A percentile compares a stretch with the other conserved stretches of the same genome.
phyloP scores from a whole-genome alignment of 2,329 filamentous ascomycete species.

The Tolypocladium ophioglossoides region DNA sequence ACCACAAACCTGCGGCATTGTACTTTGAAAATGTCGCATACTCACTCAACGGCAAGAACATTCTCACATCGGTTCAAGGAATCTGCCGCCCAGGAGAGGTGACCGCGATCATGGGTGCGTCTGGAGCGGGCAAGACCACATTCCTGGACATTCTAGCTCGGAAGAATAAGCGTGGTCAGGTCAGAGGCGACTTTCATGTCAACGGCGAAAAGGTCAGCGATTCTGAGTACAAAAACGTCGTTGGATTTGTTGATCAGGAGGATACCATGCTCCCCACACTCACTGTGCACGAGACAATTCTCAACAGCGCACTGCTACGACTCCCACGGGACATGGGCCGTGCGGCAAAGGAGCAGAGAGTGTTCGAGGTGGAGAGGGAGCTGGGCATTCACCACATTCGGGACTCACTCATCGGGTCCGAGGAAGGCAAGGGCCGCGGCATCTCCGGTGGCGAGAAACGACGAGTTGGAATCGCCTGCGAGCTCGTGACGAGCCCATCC shows the following conservation, averaged over 20 bases:
- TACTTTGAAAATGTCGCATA: conserved; percentile 87
- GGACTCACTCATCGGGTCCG: conserved; percentile 90
- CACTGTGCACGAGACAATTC: conserved; percentile 94
- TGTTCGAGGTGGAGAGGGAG: conserved; percentile 89
- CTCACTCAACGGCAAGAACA: conserved; percentile 75
- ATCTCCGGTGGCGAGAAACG: conserved; percentile 97
- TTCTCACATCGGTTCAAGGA: conserved; percentile 70
- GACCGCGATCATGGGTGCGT: conserved; percentile 96
- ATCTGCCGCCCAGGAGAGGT: conserved; percentile 92
- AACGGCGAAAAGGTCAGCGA: conserved; percentile 87
- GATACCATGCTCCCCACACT: conserved; percentile 93
- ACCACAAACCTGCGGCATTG: conserved; percentile 83
- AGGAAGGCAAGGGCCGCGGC: conserved; percentile 86
- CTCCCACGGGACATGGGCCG: conserved; percentile 88
- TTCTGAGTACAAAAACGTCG: conserved; percentile 77
- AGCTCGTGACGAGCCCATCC: conserved; percentile 92
- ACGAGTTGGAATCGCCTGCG: conserved; percentile 92
- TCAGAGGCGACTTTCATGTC: conserved; percentile 75
- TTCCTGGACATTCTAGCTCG: conserved; percentile 92
- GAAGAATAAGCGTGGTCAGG: conserved; percentile 85
- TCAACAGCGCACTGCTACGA: conserved; percentile 84
- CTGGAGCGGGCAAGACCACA: conserved; percentile 92
- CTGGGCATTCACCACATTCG: conserved; percentile 91
- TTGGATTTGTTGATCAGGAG: conserved; percentile 97
- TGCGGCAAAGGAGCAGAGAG: conserved; percentile 79